Conservation (phyloP, 805 yeast species). For the Starmera quercuum region DNA sequence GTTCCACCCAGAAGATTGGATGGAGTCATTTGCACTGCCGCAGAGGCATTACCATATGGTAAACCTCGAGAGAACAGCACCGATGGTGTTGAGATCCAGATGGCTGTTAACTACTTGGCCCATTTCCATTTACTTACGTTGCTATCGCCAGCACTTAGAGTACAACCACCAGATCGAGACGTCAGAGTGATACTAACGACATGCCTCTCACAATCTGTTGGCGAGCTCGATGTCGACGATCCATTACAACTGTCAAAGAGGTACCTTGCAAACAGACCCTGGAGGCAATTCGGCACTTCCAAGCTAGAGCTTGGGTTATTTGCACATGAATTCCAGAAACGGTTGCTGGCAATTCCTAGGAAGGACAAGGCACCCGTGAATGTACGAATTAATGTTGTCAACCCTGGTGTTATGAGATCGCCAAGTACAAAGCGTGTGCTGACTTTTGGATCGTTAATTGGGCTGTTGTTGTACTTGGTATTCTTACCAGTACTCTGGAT, state of each 20-base stretch:
- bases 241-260: conserved; percentile 52
- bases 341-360: conserved; percentile 49
- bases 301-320: conserved; percentile 70
- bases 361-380: conserved; percentile 67
- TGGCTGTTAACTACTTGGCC: conserved; percentile 74
- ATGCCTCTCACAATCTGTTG: conserved; percentile 74
- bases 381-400: conserved; percentile 65
- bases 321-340: conserved; percentile 71
- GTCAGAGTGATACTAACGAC: conserved; percentile 75
- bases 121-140: conserved; percentile 77
- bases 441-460: conserved; percentile 65
- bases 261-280: conserved; percentile 59
- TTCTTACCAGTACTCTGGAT: conserved; percentile 81
- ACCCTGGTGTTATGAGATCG: conserved; percentile 90
- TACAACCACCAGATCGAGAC: conserved; percentile 93
- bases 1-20: conserved; percentile 87
- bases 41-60: conserved; percentile 69
- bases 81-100: conserved; percentile 85
- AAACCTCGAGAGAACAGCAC: conserved; percentile 52
- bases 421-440: conserved; percentile 75
- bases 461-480: conserved; percentile 56
- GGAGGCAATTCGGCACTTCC: conserved; percentile 75
- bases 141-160: conserved; percentile 73
- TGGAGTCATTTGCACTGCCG: conserved; percentile 84
- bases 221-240: conserved; percentile 52